Conservation (phyloP, 2,329 filamentous ascomycete species). For the Alternaria incomplexa region DNA sequence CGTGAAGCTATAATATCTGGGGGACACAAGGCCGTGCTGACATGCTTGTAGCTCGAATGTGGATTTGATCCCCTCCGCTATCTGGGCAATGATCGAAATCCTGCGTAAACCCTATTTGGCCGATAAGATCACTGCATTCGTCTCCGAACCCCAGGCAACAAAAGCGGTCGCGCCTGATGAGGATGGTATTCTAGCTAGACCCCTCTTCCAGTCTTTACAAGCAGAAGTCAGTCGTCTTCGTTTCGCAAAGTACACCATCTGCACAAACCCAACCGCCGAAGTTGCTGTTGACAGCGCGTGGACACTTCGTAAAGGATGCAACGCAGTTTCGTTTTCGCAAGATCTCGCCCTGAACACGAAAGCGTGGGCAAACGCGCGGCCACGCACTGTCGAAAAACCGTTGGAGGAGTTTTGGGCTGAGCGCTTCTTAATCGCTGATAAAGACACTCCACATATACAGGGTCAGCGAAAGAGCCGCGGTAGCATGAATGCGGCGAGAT, state of each 20-base stretch:
- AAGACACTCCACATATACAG: neutral
- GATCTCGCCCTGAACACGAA: conserved; percentile 30
- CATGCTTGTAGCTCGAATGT: conserved; percentile 20
- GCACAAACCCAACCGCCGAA: conserved; percentile 8
- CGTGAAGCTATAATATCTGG: too few species aligned
- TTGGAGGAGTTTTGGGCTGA: conserved; percentile 38
- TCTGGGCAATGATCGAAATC: conserved; percentile 36
- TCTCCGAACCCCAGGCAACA: conserved; percentile 15
- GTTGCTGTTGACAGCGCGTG: conserved; percentile 30
- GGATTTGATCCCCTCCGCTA: conserved; percentile 20
- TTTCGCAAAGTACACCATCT: conserved; percentile 15
- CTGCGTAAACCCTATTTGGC: conserved; percentile 25
- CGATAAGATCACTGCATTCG: conserved; percentile 18
- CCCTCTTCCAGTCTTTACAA: conserved; percentile 34
- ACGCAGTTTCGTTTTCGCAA: conserved; percentile 29
- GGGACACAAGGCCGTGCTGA: conserved; percentile 4
- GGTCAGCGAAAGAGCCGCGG: neutral
- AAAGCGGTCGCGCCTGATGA: conserved; percentile 23
- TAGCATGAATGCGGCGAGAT: conserved; percentile 5
- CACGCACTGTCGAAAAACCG: conserved; percentile 19
- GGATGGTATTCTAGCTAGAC: conserved; percentile 12
- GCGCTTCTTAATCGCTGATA: conserved; percentile 25
- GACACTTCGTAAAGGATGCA: conserved; percentile 21
- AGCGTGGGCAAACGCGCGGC: conserved; percentile 29
- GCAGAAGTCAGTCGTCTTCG: conserved; percentile 34